Evolutionary conservation across 75 land plant genomes (phyloP), one percentile per base, ranked within the genome.

Genomic region (Picea glauca): DNA sequence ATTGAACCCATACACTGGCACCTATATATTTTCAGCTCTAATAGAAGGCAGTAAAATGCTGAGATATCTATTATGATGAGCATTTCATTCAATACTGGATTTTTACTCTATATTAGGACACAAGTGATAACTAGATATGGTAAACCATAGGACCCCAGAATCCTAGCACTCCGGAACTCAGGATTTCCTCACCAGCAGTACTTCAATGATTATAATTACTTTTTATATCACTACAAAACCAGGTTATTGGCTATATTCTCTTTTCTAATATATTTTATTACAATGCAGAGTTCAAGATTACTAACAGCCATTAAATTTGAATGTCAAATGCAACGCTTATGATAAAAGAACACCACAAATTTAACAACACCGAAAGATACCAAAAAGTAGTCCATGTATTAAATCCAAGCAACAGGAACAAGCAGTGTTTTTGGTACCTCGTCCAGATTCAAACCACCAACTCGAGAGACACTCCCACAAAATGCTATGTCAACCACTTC

Each of bases 401-500:
- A 14, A 67, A 7, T 5, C 38, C n/a, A 15, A 7, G 46, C 12
- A 54, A 74, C 3, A 60, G 23, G 17, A 50, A 74, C 13, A 9
- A 54, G 58, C 4, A 56, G 23, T 77, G 30, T 0, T 38, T 77
- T 32, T 63, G 4, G 58, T 84, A 94, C 98, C 95, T 94, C 99
- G 81, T 93, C 90, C 78, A 94, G 78, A 62, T 89, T 93, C 75
- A 94, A 78, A 38, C 99, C 99, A 58, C 96, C 95, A 73, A 97
- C 87, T 58, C 79, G 88, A 64, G 98, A 94, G 15, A 90, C 85
- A 70, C 96, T 94, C 38, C 99, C 99, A 83, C 94, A 83, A 83
- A 97, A 97, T 33, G 93, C 94, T 63, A 87, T 54, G 79, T 91
- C 94, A 61, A 97, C 90, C 58, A 97, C 84, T 9, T 97, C 99